A percentile compares a stretch with the other conserved stretches of the same genome.
Evolutionary conservation across 2,329 filamentous ascomycete species (phyloP).

Genomic region (Rutstroemia sydowiana): DNA sequence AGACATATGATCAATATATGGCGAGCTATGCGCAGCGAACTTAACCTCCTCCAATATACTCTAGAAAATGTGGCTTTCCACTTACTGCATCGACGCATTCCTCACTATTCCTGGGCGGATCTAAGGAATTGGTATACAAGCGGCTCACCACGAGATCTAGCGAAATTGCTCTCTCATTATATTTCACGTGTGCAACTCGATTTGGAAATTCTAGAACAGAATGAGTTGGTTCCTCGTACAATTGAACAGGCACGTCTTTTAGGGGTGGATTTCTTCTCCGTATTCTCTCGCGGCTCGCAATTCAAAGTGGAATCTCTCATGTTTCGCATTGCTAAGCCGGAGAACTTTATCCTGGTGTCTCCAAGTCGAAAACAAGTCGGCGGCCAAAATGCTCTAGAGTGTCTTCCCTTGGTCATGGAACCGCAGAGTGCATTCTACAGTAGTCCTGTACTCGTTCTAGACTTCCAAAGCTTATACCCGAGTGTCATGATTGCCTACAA

Average conservation of each 20-base stretch:
- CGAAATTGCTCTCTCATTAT: slow-evolving; percentile 74
- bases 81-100: slow-evolving; percentile 76
- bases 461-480: slow-evolving; percentile 94
- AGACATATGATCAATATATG: slow-evolving; percentile 96
- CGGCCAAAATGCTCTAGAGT: slow-evolving; percentile 88
- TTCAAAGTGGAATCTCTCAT: slow-evolving; percentile 99
- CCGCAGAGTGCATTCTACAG: slow-evolving; percentile 91
- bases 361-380: slow-evolving; percentile 89
- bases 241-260: slow-evolving; percentile 91
- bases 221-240: slow-evolving; percentile 80
- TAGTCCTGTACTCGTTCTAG: slow-evolving; percentile 80
- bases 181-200: slow-evolving; percentile 68
- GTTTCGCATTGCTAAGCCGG: slow-evolving; percentile 96
- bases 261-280: slow-evolving; percentile 93
- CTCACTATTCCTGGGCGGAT: slow-evolving; percentile 74
- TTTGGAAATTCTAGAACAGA: slow-evolving; percentile 83
- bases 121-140: slow-evolving; percentile 78
- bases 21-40: slow-evolving; percentile 88
- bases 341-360: slow-evolving; percentile 85
- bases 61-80: slow-evolving; percentile 96
- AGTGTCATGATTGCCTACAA: slow-evolving; percentile 99
- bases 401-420: slow-evolving; percentile 93
- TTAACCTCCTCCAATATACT: slow-evolving; percentile 88
- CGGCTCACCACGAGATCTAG: slow-evolving; percentile 58
- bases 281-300: slow-evolving; percentile 89